A percentile compares a stretch with the other conserved stretches of the same genome.
Evolutionary conservation across 2,329 filamentous ascomycete genomes (phyloP).

Genomic region (Ceratocystis eucalypticola): DNA sequence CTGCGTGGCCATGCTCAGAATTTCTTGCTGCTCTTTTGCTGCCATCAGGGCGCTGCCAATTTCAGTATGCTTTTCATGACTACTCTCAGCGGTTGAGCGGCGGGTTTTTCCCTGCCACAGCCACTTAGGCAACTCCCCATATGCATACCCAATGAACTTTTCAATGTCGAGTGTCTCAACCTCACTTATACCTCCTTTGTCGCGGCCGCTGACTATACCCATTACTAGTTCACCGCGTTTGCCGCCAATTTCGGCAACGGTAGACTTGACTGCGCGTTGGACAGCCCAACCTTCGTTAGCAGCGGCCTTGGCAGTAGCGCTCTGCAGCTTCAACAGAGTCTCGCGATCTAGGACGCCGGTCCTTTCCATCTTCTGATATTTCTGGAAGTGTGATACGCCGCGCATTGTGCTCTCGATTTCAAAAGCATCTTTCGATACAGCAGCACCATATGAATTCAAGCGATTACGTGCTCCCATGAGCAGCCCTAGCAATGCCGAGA

Average conservation of each 20-base stretch:
- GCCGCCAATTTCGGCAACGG: conserved; percentile 81
- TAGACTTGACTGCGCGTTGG: conserved; percentile 89
- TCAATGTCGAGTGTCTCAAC: conserved; percentile 87
- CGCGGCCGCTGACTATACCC: conserved; percentile 77
- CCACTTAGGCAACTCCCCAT: conserved; percentile 80
- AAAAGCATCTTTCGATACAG: conserved; percentile 82
- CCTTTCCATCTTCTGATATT: conserved; percentile 65
- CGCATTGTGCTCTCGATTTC: conserved; percentile 71
- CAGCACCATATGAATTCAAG: conserved; percentile 68
- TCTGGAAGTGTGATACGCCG: conserved; percentile 80
- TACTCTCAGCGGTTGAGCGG: conserved; percentile 39
- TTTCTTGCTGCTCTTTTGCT: conserved; percentile 15
- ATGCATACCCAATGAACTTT: conserved; percentile 61
- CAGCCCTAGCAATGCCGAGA: conserved; percentile 74
- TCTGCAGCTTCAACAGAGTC: conserved; percentile 69
- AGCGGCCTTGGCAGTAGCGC: conserved; percentile 76
- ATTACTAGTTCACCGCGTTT: conserved; percentile 91
- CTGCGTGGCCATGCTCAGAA: conserved; percentile 5
- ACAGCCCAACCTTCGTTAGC: conserved; percentile 82
- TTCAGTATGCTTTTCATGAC: conserved; percentile 36
- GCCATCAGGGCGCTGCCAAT: conserved; percentile 23
- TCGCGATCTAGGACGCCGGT: conserved; percentile 69
- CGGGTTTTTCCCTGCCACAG: conserved; percentile 84
- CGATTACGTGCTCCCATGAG: conserved; percentile 83
- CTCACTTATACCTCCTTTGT: conserved; percentile 81